Evolutionary conservation across 2,329 filamentous ascomycete genomes (phyloP).

Genomic region (Grosmannia clavigera): DNA sequence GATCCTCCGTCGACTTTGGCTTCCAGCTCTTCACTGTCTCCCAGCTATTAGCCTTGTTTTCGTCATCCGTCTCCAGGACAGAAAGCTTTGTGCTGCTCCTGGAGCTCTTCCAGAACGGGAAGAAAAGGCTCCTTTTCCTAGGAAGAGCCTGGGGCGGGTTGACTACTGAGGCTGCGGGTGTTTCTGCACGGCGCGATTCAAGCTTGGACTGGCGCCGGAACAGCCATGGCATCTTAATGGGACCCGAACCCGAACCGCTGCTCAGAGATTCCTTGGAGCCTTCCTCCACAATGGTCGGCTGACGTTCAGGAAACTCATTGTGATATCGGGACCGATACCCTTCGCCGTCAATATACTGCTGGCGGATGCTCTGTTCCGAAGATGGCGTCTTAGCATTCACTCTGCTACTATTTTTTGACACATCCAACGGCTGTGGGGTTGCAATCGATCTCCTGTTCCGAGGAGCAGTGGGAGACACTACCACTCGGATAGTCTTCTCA

Average conservation of each 20-base stretch:
- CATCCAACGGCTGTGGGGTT: constrained; percentile 1
- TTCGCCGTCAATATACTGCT: neutral
- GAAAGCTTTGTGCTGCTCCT: constrained; percentile 28
- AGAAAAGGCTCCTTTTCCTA: constrained; percentile 38
- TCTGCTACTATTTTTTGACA: constrained; percentile 3
- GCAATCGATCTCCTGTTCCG: constrained; percentile 1
- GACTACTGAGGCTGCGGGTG: neutral
- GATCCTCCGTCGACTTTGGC: neutral
- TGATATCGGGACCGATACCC: neutral
- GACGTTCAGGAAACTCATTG: neutral
- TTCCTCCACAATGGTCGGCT: constrained; percentile 9
- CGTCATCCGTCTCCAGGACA: neutral
- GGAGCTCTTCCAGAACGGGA: constrained; percentile 42
- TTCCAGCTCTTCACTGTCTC: neutral
- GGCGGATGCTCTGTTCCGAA: neutral
- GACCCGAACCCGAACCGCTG: constrained; percentile 1
- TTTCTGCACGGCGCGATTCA: constrained; percentile 6
- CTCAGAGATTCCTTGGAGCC: neutral
- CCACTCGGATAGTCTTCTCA: constrained; percentile 12
- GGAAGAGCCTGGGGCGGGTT: constrained; percentile 7
- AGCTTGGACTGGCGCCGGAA: constrained; percentile 12
- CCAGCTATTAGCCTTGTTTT: neutral
- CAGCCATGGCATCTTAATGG: constrained; percentile 9
- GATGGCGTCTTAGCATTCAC: neutral
- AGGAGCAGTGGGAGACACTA: constrained; percentile 7